Conservation (phyloP, 2,329 filamentous ascomycete genomes). For the Nemania sp. region DNA sequence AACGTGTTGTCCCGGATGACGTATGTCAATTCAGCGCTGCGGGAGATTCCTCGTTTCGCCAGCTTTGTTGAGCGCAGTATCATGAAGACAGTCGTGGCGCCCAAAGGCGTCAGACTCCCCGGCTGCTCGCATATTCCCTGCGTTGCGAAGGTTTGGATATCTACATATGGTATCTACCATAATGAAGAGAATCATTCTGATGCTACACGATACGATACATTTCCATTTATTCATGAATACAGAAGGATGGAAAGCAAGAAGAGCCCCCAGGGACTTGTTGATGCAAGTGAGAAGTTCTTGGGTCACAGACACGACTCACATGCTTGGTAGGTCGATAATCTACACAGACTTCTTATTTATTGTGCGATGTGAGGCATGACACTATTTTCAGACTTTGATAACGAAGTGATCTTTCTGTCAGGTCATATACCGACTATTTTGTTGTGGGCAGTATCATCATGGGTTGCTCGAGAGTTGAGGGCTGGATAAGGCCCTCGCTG, state of each 20-base stretch:
- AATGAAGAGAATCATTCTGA: conserved; percentile 41
- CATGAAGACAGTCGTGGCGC: conserved; percentile 43
- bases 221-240: conserved; percentile 40
- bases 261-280: conserved; percentile 33
- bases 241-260: conserved; percentile 3
- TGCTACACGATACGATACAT: conserved; percentile 42
- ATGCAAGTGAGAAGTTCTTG: conserved; percentile 41
- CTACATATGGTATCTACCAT: conserved; percentile 40
- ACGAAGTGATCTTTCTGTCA: too few species aligned
- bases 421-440: too few species aligned
- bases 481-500: too few species aligned
- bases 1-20: conserved; percentile 41
- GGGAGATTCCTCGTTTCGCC: conserved; percentile 47
- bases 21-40: conserved; percentile 47
- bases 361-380: not conserved
- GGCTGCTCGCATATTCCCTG: conserved; percentile 39
- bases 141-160: conserved; percentile 43
- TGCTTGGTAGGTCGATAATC: conserved; percentile 39
- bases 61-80: conserved; percentile 43
- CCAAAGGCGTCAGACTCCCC: conserved; percentile 39
- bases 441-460: too few species aligned
- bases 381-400: not conserved
- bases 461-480: too few species aligned
- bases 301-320: conserved; percentile 44
- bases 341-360: not conserved